phyloP scores from a whole-genome alignment of 345 rosid genomes.

The Streptanthus diversifolius region DNA sequence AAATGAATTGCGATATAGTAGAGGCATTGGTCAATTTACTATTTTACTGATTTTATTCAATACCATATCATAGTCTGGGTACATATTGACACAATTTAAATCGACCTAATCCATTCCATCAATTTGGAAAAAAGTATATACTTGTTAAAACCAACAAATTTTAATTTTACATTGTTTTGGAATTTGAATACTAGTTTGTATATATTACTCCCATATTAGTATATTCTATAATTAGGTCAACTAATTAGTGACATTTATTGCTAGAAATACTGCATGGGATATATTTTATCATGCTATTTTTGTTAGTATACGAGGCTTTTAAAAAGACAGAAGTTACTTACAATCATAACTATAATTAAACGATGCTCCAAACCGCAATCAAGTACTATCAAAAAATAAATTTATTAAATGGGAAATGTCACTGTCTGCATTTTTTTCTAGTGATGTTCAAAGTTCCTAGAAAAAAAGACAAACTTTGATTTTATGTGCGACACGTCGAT shows the following conservation, averaged over 20 bases:
- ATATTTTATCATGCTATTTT: not conserved
- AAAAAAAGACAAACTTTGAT: not conserved
- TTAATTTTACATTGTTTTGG: not conserved
- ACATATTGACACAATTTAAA: not conserved
- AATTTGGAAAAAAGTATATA: too few relatives aligned
- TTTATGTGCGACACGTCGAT: constrained; percentile 24
- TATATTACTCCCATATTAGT: too few relatives aligned
- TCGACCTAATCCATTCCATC: too few relatives aligned
- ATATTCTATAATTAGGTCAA: constrained; percentile 18
- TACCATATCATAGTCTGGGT: too few relatives aligned
- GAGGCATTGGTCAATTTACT: too few relatives aligned
- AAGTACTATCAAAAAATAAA: not conserved
- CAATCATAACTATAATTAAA: not conserved
- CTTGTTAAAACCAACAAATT: not conserved
- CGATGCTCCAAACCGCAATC: too few relatives aligned
- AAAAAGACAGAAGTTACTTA: not conserved
- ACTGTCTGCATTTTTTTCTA: not conserved
- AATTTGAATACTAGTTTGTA: not conserved
- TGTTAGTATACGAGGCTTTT: not conserved
- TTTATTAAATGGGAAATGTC: constrained; percentile 17
- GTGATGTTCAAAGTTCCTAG: constrained; percentile 14
- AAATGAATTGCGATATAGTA: too few relatives aligned
- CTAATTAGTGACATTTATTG: not conserved
- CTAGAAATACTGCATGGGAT: not conserved
- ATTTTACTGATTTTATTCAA: too few relatives aligned